Percentiles rank a stretch among this genome's conserved stretches.
Evolutionary conservation across 345 rosid species (phyloP).

Genomic region (Salix dunnii): DNA sequence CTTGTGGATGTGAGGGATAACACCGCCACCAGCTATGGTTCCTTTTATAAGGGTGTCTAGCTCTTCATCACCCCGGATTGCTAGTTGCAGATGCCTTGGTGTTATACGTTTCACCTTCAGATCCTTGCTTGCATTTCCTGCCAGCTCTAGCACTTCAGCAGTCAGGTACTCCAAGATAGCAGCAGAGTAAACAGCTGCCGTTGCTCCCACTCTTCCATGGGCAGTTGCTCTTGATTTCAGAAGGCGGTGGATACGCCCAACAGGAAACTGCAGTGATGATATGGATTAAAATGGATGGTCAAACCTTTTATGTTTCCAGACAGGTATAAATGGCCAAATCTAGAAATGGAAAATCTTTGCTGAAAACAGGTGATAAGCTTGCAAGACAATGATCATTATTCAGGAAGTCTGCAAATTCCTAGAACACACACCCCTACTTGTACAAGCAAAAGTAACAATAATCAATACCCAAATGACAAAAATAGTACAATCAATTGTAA

Average conservation of each 20-base stretch:
- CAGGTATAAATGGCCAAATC: not conserved
- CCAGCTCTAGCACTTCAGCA: conserved; percentile 31
- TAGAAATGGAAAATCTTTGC: not conserved
- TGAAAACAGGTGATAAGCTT: not conserved
- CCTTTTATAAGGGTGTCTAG: conserved; percentile 27
- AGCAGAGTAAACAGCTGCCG: conserved; percentile 24
- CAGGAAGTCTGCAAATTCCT: not conserved
- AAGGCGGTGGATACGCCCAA: conserved; percentile 23
- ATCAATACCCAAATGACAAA: not conserved
- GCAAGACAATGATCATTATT: not conserved
- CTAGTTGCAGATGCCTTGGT: conserved; percentile 28
- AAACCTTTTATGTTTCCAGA: not conserved
- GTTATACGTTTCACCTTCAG: conserved; percentile 30
- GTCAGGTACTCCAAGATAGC: conserved; percentile 27
- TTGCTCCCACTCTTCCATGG: conserved; percentile 34
- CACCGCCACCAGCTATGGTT: conserved; percentile 26
- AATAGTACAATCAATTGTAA: not conserved
- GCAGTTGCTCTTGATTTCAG: conserved; percentile 23
- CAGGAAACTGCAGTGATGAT: conserved; percentile 19
- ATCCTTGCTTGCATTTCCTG: conserved; percentile 35
- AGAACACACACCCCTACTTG: not conserved
- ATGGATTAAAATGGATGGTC: not conserved
- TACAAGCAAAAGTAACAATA: not conserved
- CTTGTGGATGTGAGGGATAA: conserved; percentile 33
- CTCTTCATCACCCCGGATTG: conserved; percentile 32